phyloP scores from a whole-genome alignment of 2,329 filamentous ascomycete species.

The Ustulina deusta region DNA sequence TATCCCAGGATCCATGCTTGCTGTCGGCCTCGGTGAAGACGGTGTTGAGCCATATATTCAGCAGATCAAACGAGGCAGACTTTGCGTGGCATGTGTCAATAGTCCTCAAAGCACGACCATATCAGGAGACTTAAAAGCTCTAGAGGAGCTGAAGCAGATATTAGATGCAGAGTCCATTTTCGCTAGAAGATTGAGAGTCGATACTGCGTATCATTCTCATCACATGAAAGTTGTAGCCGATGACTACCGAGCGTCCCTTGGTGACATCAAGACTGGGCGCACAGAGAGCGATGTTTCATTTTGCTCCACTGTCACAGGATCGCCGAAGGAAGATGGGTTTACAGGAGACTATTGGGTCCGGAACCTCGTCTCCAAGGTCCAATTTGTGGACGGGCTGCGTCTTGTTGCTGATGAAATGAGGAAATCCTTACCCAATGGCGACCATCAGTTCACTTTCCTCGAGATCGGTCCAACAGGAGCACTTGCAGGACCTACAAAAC shows the following conservation, averaged over 20 bases:
- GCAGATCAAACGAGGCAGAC: background rate
- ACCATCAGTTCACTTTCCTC: slow-evolving; percentile 20
- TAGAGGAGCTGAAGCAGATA: slow-evolving; percentile 20
- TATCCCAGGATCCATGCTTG: slow-evolving; percentile 27
- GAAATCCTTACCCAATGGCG: slow-evolving; percentile 7
- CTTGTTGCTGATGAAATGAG: slow-evolving; percentile 10
- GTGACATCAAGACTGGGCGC: slow-evolving; percentile 2
- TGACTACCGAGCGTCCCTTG: slow-evolving; percentile 21
- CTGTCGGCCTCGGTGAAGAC: slow-evolving; percentile 24
- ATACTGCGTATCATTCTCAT: slow-evolving; percentile 28
- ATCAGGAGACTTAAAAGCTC: slow-evolving; percentile 17
- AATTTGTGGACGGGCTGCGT: slow-evolving; percentile 17
- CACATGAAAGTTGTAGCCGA: slow-evolving; percentile 27
- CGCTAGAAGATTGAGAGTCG: slow-evolving; percentile 19
- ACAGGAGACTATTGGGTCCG: slow-evolving; percentile 26
- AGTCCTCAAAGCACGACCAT: slow-evolving; percentile 25
- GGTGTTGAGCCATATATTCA: slow-evolving; percentile 1
- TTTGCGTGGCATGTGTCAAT: slow-evolving; percentile 31
- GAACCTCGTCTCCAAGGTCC: slow-evolving; percentile 31
- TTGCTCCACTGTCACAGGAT: slow-evolving; percentile 28
- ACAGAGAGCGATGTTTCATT: slow-evolving; percentile 8
- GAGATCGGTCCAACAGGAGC: slow-evolving; percentile 26
- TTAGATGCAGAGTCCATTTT: slow-evolving; percentile 21
- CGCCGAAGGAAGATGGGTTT: slow-evolving; percentile 9
- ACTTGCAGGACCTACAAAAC: slow-evolving; percentile 25